Conservation (phyloP, 2,329 filamentous ascomycete genomes). For the Colletotrichum godetiae region DNA sequence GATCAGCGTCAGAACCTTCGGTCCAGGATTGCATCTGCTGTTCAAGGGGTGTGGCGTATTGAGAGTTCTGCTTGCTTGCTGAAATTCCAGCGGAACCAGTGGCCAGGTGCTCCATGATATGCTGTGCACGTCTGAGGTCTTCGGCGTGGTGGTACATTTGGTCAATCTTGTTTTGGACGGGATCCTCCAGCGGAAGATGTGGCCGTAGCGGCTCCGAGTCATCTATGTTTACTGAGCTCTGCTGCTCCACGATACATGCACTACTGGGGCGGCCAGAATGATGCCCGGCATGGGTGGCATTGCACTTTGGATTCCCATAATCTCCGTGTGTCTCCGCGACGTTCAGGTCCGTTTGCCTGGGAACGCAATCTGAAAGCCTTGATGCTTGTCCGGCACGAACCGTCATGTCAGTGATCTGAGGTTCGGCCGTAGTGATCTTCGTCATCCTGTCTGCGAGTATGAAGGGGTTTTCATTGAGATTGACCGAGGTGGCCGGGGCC, state of each 20-base stretch:
- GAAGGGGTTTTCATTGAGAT: slow-evolving; percentile 46
- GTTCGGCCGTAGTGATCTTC: slow-evolving; percentile 37
- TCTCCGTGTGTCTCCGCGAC: slow-evolving; percentile 35
- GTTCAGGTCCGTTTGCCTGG: slow-evolving; percentile 35
- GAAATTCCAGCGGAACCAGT: slow-evolving; percentile 33
- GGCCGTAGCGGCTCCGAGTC: not conserved
- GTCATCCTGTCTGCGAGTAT: slow-evolving; percentile 44
- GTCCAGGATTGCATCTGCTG: not conserved
- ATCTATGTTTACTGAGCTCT: slow-evolving; percentile 16
- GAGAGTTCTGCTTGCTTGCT: not conserved
- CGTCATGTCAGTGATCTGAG: slow-evolving; percentile 38
- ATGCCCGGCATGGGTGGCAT: slow-evolving; percentile 40
- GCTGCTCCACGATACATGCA: slow-evolving; percentile 41
- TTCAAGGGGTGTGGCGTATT: not conserved
- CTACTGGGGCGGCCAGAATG: slow-evolving; percentile 47
- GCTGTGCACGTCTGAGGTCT: slow-evolving; percentile 47
- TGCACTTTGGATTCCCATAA: slow-evolving; percentile 44
- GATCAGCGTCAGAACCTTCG: not conserved
- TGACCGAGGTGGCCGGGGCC: slow-evolving; percentile 15
- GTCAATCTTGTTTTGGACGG: slow-evolving; percentile 43
- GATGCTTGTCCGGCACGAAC: slow-evolving; percentile 37
- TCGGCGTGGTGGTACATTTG: slow-evolving; percentile 47
- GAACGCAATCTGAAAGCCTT: slow-evolving; percentile 45
- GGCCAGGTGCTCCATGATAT: slow-evolving; percentile 49
- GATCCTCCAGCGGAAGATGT: slow-evolving; percentile 11